phyloP scores from a whole-genome alignment of 1,139 yeast species.

The Kodamaea fungicola region DNA sequence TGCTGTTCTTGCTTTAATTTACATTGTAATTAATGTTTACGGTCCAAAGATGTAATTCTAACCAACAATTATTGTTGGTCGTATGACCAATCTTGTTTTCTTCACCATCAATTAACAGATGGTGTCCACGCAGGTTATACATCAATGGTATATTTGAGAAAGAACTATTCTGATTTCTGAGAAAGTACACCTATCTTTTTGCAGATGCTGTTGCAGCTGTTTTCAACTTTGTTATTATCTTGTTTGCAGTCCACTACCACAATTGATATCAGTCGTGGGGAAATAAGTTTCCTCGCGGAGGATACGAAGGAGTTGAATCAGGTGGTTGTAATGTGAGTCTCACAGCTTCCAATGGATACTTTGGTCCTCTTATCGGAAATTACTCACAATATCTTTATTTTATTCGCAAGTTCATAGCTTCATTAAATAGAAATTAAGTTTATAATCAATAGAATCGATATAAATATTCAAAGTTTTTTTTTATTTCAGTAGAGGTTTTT shows the following conservation, averaged over 20 bases:
- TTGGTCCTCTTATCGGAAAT: constrained; percentile 13
- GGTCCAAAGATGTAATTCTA: constrained; percentile 14
- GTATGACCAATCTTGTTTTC: constrained; percentile 11
- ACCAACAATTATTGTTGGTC: constrained; percentile 15
- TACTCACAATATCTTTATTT: constrained; percentile 3
- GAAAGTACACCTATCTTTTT: constrained; percentile 16
- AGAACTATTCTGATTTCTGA: constrained; percentile 14
- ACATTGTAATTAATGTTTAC: constrained; percentile 21
- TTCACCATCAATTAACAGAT: constrained; percentile 15
- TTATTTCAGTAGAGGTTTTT: no score
- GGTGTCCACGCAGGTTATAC: constrained; percentile 11
- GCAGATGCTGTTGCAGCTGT: constrained; percentile 15
- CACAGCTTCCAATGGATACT: constrained; percentile 13
- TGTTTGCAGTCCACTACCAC: constrained; percentile 17
- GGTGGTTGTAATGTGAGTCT: constrained; percentile 9
- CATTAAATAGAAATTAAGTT: no score
- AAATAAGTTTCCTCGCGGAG: constrained; percentile 10
- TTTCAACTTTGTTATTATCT: constrained; percentile 14
- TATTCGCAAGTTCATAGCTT: no score
- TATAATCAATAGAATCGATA: no score
- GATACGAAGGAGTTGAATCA: constrained; percentile 14
- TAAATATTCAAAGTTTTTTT: no score
- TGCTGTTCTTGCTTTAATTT: constrained; percentile 23
- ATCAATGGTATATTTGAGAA: constrained; percentile 14
- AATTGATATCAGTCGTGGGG: constrained; percentile 16